Conservation (phyloP, 2,329 filamentous ascomycete genomes). For the Mollisia scopiformis region DNA sequence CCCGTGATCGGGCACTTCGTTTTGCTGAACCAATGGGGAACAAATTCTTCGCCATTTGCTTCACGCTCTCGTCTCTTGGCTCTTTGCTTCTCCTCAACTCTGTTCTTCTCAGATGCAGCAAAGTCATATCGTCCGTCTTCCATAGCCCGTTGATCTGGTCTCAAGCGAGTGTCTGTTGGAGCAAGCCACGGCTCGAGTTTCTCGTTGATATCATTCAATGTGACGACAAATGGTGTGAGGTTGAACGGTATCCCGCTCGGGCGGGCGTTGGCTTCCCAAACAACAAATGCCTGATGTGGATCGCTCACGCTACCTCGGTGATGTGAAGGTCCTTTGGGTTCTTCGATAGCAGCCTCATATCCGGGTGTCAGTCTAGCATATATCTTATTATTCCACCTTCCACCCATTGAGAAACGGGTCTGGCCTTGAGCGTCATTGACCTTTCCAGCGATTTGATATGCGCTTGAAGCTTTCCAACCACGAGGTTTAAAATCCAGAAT, state of each 20-base stretch:
- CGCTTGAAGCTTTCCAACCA: conserved; percentile 93
- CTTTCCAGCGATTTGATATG: conserved; percentile 86
- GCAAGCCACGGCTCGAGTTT: conserved; percentile 76
- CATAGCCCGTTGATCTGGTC: conserved; percentile 96
- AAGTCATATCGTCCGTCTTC: conserved; percentile 97
- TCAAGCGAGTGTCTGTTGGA: conserved; percentile 89
- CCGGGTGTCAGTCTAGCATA: conserved; percentile 93
- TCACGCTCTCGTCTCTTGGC: conserved; percentile 75
- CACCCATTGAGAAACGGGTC: conserved; percentile 86
- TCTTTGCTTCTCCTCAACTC: conserved; percentile 90
- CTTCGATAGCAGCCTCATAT: conserved; percentile 75
- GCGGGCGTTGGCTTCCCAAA: conserved; percentile 87
- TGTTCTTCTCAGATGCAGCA: conserved; percentile 90
- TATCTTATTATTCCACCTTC: conserved; percentile 96
- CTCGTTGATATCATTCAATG: conserved; percentile 91
- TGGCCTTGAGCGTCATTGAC: conserved; percentile 79
- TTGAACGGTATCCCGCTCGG: conserved; percentile 93
- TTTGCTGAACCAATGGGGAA: conserved; percentile 83
- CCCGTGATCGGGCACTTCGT: conserved; percentile 77
- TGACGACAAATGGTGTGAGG: conserved; percentile 92
- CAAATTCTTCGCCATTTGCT: conserved; percentile 77
- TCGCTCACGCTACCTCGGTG: conserved; percentile 57
- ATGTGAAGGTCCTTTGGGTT: conserved; percentile 47
- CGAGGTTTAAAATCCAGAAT: conserved; percentile 90
- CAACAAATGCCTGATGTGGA: conserved; percentile 78